Evolutionary conservation across 306 rosid species (phyloP).

Genomic region (Vigna reflexopilosa): DNA sequence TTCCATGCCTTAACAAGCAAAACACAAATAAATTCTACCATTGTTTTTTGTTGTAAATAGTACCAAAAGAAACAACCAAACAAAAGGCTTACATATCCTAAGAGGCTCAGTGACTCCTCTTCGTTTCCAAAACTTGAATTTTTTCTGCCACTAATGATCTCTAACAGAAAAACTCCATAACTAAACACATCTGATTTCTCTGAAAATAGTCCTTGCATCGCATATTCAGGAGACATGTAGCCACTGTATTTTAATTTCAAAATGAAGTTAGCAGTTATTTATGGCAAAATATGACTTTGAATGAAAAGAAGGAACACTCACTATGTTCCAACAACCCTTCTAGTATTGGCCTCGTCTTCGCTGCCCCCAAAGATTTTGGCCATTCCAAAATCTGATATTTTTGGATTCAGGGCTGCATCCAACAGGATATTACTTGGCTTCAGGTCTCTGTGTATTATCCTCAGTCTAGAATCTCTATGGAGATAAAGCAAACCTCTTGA

Average conservation of each 20-base stretch:
- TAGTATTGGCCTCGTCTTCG: background rate
- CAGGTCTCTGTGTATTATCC: conserved; percentile 42
- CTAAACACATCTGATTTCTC: background rate
- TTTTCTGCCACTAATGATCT: background rate
- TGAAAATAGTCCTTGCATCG: background rate
- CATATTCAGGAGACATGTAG: conserved; percentile 9
- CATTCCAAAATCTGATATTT: background rate
- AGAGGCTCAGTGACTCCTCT: background rate
- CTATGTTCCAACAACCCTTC: background rate
- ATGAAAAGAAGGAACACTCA: background rate
- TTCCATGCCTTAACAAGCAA: conserved; percentile 42
- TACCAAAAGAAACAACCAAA: background rate
- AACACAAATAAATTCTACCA: background rate
- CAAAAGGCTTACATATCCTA: conserved; percentile 5
- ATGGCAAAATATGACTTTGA: background rate
- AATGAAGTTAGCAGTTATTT: background rate
- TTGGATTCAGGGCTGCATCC: conserved; percentile 17
- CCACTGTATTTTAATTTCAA: background rate
- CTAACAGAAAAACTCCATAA: background rate
- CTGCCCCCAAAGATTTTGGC: background rate
- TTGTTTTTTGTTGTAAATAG: background rate
- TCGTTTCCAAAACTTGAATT: background rate
- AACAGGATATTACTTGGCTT: conserved; percentile 42
- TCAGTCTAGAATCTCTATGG: conserved; percentile 40
- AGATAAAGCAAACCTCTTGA: background rate